phyloP scores from a whole-genome alignment of 495 filamentous ascomycete species.

The Xylaria venustula region DNA sequence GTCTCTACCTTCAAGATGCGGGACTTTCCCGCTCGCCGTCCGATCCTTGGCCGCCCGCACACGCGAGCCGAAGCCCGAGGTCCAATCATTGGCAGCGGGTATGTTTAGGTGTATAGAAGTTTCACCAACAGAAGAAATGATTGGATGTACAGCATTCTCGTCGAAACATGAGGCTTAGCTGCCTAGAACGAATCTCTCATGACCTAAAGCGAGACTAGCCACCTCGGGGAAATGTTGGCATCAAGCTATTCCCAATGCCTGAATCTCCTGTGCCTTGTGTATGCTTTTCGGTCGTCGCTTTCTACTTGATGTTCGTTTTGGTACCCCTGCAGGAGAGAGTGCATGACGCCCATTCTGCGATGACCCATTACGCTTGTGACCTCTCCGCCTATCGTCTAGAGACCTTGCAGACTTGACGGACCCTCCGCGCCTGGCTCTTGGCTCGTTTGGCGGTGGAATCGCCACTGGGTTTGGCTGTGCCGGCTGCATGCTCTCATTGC shows the following conservation, averaged over 20 bases:
- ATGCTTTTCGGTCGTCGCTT: neutral
- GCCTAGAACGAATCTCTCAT: slow-evolving; percentile 9
- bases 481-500: slow-evolving; percentile 15
- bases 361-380: slow-evolving; percentile 11
- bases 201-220: slow-evolving; percentile 1
- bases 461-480: slow-evolving; percentile 7
- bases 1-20: too few relatives aligned
- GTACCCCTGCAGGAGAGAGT: neutral
- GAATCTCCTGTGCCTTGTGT: slow-evolving; percentile 14
- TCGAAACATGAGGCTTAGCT: slow-evolving; percentile 7
- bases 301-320: neutral
- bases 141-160: slow-evolving; percentile 18
- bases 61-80: too few relatives aligned
- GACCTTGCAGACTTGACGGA: neutral
- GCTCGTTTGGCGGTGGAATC: neutral
- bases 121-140: slow-evolving; percentile 12
- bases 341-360: neutral
- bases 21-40: too few relatives aligned
- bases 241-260: slow-evolving; percentile 9
- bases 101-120: neutral
- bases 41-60: too few relatives aligned
- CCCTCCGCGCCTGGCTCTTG: slow-evolving; percentile 7
- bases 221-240: slow-evolving; percentile 1
- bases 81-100: too few relatives aligned
- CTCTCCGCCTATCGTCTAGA: neutral